Evolutionary conservation across 805 yeast genomes (phyloP).

Genomic region (Brettanomyces sp.): DNA sequence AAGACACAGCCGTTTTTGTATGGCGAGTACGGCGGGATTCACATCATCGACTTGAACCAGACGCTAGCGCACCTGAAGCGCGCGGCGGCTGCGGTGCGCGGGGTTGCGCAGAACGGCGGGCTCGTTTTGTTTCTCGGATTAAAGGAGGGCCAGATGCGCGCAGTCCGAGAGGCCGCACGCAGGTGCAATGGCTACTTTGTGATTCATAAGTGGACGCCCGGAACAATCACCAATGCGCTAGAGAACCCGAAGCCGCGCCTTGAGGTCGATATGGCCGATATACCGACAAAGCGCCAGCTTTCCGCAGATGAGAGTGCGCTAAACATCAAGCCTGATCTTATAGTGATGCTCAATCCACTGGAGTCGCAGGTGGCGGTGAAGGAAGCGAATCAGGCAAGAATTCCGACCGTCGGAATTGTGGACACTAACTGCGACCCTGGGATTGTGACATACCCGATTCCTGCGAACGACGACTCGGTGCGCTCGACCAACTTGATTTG

Average conservation of each 20-base stretch:
- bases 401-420: constrained; percentile 89
- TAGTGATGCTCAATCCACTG: constrained; percentile 77
- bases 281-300: constrained; percentile 52
- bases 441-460: constrained; percentile 86
- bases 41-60: constrained; percentile 81
- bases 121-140: constrained; percentile 75
- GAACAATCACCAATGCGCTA: constrained; percentile 79
- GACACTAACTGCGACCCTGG: constrained; percentile 93
- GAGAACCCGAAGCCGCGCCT: constrained; percentile 49
- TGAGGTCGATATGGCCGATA: constrained; percentile 70
- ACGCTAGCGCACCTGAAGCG: constrained; percentile 68
- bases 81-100: constrained; percentile 79
- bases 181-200: constrained; percentile 77
- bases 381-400: constrained; percentile 73
- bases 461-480: constrained; percentile 88
- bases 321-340: constrained; percentile 79
- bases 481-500: constrained; percentile 71
- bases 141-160: constrained; percentile 61
- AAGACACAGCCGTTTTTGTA: constrained; percentile 78
- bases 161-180: constrained; percentile 71
- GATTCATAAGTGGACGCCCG: constrained; percentile 85
- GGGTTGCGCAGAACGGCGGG: constrained; percentile 79
- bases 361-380: constrained; percentile 72
- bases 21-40: constrained; percentile 86
- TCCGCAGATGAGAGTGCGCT: constrained; percentile 38